Evolutionary conservation across 139 green algal genomes (phyloP).

Genomic region (Pseudopediastrum boryanum): DNA sequence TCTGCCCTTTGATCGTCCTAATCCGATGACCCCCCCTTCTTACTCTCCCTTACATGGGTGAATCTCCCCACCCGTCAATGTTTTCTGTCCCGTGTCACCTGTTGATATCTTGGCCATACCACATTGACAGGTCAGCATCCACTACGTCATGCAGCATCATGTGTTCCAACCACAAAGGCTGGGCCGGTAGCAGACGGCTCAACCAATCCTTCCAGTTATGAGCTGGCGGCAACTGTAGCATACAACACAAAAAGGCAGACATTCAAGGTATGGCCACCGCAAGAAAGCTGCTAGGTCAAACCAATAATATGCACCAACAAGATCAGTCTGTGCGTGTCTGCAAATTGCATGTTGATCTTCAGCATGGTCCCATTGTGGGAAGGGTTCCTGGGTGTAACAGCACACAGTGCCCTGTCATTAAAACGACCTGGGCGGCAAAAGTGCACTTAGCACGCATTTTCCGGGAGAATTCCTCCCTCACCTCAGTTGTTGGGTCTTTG

Average conservation of each 20-base stretch:
- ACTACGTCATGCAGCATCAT: neutral
- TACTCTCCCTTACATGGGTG: too few relatives aligned
- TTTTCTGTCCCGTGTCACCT: too few relatives aligned
- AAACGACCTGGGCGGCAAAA: too few relatives aligned
- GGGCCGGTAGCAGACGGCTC: too few relatives aligned
- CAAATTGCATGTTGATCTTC: too few relatives aligned
- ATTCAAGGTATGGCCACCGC: neutral
- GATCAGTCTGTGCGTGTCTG: neutral
- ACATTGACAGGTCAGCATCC: slow-evolving; percentile 24
- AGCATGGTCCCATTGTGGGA: too few relatives aligned
- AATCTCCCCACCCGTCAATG: too few relatives aligned
- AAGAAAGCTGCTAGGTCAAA: neutral
- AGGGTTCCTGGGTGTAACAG: neutral
- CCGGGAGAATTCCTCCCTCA: neutral
- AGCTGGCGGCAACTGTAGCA: neutral
- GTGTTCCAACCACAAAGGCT: slow-evolving; percentile 1
- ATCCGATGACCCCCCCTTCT: too few relatives aligned
- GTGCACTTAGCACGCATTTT: too few relatives aligned
- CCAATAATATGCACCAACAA: neutral
- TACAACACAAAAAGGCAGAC: neutral
- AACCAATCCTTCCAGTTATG: too few relatives aligned
- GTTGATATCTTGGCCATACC: neutral
- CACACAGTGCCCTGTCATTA: too few relatives aligned
- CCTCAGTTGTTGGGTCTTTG: neutral
- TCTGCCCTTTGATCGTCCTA: too few relatives aligned